These are phyloP conservation scores for Tetrahymena borealis DNA, from an alignment of 73 alveolate genomes.

Conservation along the genomic window DNA sequence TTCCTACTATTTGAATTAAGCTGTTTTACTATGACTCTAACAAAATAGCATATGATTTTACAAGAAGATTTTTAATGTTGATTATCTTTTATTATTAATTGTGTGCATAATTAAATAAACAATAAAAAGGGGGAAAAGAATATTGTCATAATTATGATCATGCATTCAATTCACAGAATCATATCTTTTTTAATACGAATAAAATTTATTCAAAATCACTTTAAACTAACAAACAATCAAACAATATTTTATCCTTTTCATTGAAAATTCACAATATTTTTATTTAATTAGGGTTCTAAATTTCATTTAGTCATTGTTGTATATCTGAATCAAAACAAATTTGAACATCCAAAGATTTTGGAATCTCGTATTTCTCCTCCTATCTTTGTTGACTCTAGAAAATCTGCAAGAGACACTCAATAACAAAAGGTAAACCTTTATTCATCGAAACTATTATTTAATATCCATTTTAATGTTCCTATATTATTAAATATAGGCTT, in stretches of 20 bases:
- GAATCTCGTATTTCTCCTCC: slow-evolving; percentile 59
- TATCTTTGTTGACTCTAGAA: slow-evolving; percentile 51
- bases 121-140: no score
- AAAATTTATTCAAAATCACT: no score
- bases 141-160: no score
- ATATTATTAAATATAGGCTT: slow-evolving; percentile 23
- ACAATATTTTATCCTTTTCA: background rate
- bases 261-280: no score
- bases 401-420: slow-evolving; percentile 49
- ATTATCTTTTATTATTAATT: no score
- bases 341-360: slow-evolving; percentile 43
- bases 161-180: no score
- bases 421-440: slow-evolving; percentile 3
- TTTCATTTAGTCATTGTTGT: slow-evolving; percentile 30
- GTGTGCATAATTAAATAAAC: no score
- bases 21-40: no score
- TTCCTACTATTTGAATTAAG: no score
- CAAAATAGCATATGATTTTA: no score
- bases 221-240: background rate
- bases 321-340: slow-evolving; percentile 28
- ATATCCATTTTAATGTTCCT: slow-evolving; percentile 21
- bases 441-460: background rate
- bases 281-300: slow-evolving; percentile 11
- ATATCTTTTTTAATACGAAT: no score
- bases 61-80: no score